Evolutionary conservation across 1,284 basidiomycete species (phyloP).

Genomic region (Ustilago xerochloae): DNA sequence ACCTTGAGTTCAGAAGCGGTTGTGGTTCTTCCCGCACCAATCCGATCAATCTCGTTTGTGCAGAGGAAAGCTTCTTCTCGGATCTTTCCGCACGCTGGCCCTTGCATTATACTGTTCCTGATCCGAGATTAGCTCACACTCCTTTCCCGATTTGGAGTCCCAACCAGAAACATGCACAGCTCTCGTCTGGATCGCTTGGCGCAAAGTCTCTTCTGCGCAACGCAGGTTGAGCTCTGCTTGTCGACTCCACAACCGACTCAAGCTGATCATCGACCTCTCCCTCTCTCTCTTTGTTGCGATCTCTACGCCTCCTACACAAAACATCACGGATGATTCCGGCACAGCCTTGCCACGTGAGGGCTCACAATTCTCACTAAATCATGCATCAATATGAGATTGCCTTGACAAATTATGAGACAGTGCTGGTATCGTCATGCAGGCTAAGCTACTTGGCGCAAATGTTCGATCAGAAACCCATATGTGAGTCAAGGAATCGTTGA

Average conservation of each 20-base stretch:
- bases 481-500: conserved; percentile 39
- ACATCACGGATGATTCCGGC: too few species aligned
- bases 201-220: too few species aligned
- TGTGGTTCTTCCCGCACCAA: not conserved
- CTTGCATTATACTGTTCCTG: not conserved
- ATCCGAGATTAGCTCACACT: too few species aligned
- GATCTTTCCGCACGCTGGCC: conserved; percentile 1
- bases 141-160: not conserved
- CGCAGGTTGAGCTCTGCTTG: too few species aligned
- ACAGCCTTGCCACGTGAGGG: not conserved
- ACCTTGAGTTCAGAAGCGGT: not conserved
- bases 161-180: too few species aligned
- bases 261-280: too few species aligned
- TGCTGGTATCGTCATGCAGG: not conserved
- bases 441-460: not conserved
- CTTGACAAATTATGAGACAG: not conserved
- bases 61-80: not conserved
- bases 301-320: too few species aligned
- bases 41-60: not conserved
- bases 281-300: too few species aligned
- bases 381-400: not conserved
- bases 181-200: too few species aligned
- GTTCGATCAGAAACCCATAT: conserved; percentile 48
- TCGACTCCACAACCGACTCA: too few species aligned
- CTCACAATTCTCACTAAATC: not conserved